Evolutionary conservation across 2,329 filamentous ascomycete species (phyloP).

Genomic region (Penicillium sp.): DNA sequence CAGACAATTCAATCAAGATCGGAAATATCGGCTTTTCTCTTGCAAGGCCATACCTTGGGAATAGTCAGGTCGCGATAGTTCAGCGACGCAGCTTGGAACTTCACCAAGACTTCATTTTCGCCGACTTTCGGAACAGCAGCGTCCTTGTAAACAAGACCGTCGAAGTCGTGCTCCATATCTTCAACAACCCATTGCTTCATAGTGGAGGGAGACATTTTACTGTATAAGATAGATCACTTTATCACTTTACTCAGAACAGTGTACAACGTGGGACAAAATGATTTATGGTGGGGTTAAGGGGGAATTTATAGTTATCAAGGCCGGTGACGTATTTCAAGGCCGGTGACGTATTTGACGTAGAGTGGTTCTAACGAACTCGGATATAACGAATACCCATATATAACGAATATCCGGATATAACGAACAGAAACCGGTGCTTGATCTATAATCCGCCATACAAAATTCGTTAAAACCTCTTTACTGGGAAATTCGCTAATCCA

Average conservation of each 20-base stretch:
- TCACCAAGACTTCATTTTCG: slow-evolving; percentile 70
- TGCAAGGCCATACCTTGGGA: slow-evolving; percentile 37
- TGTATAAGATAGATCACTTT: neutral
- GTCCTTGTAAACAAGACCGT: slow-evolving; percentile 56
- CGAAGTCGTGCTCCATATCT: slow-evolving; percentile 55
- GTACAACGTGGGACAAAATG: neutral
- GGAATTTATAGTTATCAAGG: neutral
- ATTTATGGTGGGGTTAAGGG: neutral
- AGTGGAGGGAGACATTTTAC: slow-evolving; percentile 43
- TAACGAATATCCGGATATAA: too few relatives aligned
- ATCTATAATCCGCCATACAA: too few relatives aligned
- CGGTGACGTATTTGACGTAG: neutral
- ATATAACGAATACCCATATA: too few relatives aligned
- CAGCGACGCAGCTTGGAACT: slow-evolving; percentile 52
- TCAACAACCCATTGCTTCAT: slow-evolving; percentile 56
- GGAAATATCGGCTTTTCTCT: neutral
- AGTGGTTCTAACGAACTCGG: too few relatives aligned
- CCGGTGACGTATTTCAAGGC: neutral
- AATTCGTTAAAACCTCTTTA: too few relatives aligned
- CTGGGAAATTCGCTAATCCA: too few relatives aligned
- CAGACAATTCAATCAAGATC: too few relatives aligned
- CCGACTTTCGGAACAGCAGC: slow-evolving; percentile 59
- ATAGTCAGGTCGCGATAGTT: slow-evolving; percentile 53
- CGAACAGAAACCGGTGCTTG: too few relatives aligned
- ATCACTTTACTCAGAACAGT: neutral